Base-by-base conservation (phyloP, 1,284 basidiomycete species). In the Inonotus obliquus region DNA sequence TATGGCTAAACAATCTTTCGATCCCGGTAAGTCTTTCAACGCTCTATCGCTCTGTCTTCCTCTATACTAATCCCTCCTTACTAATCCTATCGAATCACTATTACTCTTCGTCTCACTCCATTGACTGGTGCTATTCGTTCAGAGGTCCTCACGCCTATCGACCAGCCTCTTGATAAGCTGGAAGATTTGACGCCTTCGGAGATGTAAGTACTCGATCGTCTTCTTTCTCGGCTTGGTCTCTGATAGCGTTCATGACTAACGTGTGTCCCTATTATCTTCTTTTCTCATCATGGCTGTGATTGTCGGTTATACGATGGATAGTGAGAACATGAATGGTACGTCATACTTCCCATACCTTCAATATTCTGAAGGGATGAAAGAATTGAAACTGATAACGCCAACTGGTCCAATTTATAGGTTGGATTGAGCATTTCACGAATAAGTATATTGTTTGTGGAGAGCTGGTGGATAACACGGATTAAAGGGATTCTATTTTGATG, bases 1-100 rank as follows among this genome's bases (percentile, higher is more conserved):
- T 11, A 96, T 97, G 94, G 95, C 95, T 7, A 97, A 96, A 75
- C 95, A 98, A 76, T 95, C 92, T 3, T 98, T 98, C 68, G 95
- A 96, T 68, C 54, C 80, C 29, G 92, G 94, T 93, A 69, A 64
- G 86, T 21, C 53, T 47, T 35, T 53, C 38, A 21, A 21, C 35
- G 5, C 41, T 32, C 32, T 32, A 32, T 32, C 32, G 4, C 9
- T 32, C 32, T 32, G 32, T 9, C 32, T 32, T 32, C 9, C 32
- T n/a, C n/a, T n/a, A n/a, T n/a, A n/a, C n/a, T n/a, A n/a, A n/a
- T n/a, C n/a, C n/a, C n/a, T n/a, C n/a, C n/a, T n/a, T n/a, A n/a
- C n/a, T n/a, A n/a, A n/a, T 32, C 32, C 32, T 9, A 32, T 9
- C 32, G 32, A 32, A 9, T 32, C 32, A 32, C n/a, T n/a, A n/a